Evolutionary conservation across 2,329 filamentous ascomycete genomes (phyloP), one percentile per base, ranked within the genome.

Genomic region (Hortaea sp.): DNA sequence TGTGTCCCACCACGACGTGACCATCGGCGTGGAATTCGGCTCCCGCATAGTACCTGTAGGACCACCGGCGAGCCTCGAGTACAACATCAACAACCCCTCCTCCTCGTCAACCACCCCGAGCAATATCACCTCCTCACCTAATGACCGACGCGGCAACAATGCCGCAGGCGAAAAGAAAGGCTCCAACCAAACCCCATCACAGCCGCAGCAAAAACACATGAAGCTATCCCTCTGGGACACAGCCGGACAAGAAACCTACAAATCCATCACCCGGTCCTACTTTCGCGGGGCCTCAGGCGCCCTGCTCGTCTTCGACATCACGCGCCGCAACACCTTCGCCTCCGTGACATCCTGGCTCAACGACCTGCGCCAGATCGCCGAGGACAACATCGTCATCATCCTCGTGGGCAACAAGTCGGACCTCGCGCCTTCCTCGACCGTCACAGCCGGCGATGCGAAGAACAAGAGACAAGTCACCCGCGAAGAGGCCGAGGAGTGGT

Each of bases 401-500:
- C 72, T 98, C 5, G 92, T 98, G 5, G 92, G 92, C 38, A 98
- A 98, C 70, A 98, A 98, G 69, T 80, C 80, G 31, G 92, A 98
- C 68, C 73, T 97, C 38, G 81, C 85, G 52, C 64, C 49, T 56
- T 65, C 57, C 55, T 70, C 55, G 47, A 70, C 60, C 46, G 66
- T 68, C 27, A 55, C 57, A 49, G 55, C 51, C 1, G 55, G 54
- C 27, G 50, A 54, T 32, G 46, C 49, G 20, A 49, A 43, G 50
- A 85, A 84, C 59, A 79, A 81, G 68, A 77, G 90, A 47, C 84
- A 94, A 63, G 88, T 97, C 28, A 86, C 84, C 0, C 73, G 72
- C 44, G 76, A 84, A 55, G 90, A 97, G 69, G 92, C 92, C 2
- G 82, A 90, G 61, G 85, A 85, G 49, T 98, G 92, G 92, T 94